These are phyloP conservation scores for Leccinum subrobustum DNA, from an alignment of 1,284 basidiomycete genomes.

Conservation along the genomic window DNA sequence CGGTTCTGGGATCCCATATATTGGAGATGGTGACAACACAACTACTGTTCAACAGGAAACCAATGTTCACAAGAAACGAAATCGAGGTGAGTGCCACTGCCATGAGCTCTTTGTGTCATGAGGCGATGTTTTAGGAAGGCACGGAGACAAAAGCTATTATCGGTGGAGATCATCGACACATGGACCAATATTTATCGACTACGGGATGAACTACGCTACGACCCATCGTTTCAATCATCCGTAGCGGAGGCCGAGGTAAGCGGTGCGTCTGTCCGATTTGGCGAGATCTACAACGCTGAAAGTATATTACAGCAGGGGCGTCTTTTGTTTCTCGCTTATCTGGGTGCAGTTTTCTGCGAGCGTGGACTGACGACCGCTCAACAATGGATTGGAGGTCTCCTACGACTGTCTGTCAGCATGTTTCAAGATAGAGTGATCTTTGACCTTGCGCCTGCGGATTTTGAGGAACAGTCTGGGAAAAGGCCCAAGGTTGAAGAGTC, in stretches of 20 bases:
- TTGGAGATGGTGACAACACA: slow-evolving; percentile 51
- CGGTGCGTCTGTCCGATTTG: slow-evolving; percentile 16
- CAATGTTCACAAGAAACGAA: slow-evolving; percentile 47
- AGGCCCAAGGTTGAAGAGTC: slow-evolving; percentile 32
- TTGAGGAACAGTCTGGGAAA: slow-evolving; percentile 33
- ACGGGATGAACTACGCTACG: slow-evolving; percentile 56
- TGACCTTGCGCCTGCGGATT: slow-evolving; percentile 25
- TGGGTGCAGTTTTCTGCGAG: slow-evolving; percentile 61
- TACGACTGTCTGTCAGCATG: slow-evolving; percentile 37
- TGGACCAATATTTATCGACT: slow-evolving; percentile 62
- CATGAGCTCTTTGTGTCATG: slow-evolving; percentile 15
- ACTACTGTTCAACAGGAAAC: slow-evolving; percentile 52
- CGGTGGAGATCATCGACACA: slow-evolving; percentile 46
- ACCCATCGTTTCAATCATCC: slow-evolving; percentile 40
- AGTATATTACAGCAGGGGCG: slow-evolving; percentile 49
- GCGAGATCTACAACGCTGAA: slow-evolving; percentile 19
- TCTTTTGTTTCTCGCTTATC: slow-evolving; percentile 61
- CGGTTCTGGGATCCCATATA: slow-evolving; percentile 50
- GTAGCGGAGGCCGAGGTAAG: slow-evolving; percentile 50
- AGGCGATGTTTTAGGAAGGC: slow-evolving; percentile 35
- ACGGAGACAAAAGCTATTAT: slow-evolving; percentile 38
- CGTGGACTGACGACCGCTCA: slow-evolving; percentile 51
- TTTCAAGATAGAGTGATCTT: slow-evolving; percentile 22
- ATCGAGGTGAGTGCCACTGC: slow-evolving; percentile 44
- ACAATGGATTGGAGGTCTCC: slow-evolving; percentile 56